These are phyloP conservation scores for Cutaneotrichosporon sp. DNA, from an alignment of 1,284 basidiomycete species.

Conservation along the genomic window DNA sequence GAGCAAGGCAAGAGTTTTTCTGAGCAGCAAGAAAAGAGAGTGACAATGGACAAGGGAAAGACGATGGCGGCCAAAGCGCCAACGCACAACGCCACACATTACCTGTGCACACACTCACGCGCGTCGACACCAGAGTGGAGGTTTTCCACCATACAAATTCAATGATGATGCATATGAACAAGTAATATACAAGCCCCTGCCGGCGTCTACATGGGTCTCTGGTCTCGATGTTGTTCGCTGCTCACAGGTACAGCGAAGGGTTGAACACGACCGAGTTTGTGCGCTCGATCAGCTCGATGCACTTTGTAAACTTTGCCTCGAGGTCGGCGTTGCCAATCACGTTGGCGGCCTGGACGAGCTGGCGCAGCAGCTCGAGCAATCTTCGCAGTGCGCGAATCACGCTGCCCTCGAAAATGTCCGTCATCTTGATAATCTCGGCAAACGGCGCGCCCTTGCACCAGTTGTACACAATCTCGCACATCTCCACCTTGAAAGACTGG, in stretches of 20 bases:
- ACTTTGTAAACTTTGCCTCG: conserved; percentile 82
- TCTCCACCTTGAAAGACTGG: conserved; percentile 92
- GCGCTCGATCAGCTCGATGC: conserved; percentile 81
- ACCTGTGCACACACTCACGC: too few species aligned
- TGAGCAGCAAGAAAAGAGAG: too few species aligned
- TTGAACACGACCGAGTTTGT: conserved; percentile 92
- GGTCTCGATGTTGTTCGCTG: too few species aligned
- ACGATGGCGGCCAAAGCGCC: too few species aligned
- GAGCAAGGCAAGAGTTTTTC: too few species aligned
- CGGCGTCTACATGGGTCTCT: too few species aligned
- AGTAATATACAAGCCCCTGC: not conserved
- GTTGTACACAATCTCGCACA: conserved; percentile 94
- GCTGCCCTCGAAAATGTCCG: conserved; percentile 94
- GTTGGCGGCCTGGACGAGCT: conserved; percentile 91
- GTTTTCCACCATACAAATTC: too few species aligned
- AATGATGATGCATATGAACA: too few species aligned
- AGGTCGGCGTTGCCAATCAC: conserved; percentile 93
- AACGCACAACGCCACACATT: too few species aligned
- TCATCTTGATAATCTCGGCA: conserved; percentile 84
- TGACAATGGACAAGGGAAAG: too few species aligned
- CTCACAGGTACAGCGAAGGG: conserved; percentile 48
- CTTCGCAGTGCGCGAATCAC: conserved; percentile 91
- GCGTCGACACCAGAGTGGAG: too few species aligned
- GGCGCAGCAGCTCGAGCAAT: conserved; percentile 85
- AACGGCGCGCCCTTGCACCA: conserved; percentile 99